phyloP scores from a whole-genome alignment of 306 rosid genomes.

The Quillaja saponaria region DNA sequence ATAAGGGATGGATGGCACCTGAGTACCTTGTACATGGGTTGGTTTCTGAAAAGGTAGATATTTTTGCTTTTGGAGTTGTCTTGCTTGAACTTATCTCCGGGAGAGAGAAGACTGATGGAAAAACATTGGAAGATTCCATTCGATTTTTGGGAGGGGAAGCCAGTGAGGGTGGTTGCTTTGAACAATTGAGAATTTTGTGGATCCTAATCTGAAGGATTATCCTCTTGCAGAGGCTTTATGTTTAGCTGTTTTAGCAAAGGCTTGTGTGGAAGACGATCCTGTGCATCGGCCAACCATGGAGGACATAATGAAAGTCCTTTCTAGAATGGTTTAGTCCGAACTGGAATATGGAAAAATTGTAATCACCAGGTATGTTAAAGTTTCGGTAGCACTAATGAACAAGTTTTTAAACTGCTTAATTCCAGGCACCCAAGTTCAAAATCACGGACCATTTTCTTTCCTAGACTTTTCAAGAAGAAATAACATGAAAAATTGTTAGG shows the following conservation, averaged over 20 bases:
- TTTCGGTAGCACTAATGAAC: too few relatives aligned
- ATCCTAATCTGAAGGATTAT: slow-evolving; percentile 61
- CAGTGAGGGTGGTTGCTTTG: slow-evolving; percentile 56
- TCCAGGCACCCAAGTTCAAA: too few relatives aligned
- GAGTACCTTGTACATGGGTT: slow-evolving; percentile 27
- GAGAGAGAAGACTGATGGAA: slow-evolving; percentile 49
- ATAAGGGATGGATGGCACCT: slow-evolving; percentile 42
- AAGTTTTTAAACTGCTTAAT: too few relatives aligned
- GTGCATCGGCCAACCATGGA: slow-evolving; percentile 60
- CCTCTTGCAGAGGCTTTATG: slow-evolving; percentile 58
- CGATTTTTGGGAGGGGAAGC: slow-evolving; percentile 53
- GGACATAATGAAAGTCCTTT: slow-evolving; percentile 65
- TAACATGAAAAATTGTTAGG: neutral
- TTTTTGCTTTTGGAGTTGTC: slow-evolving; percentile 68
- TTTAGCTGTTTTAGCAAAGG: slow-evolving; percentile 60
- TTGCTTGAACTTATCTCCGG: slow-evolving; percentile 69
- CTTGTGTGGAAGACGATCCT: slow-evolving; percentile 70
- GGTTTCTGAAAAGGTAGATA: slow-evolving; percentile 52
- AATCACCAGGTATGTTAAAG: too few relatives aligned
- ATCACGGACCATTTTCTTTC: too few relatives aligned
- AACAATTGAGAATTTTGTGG: slow-evolving; percentile 61
- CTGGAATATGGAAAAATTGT: slow-evolving; percentile 3
- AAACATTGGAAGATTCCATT: slow-evolving; percentile 45
- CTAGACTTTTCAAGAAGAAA: neutral
- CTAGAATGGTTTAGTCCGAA: slow-evolving; percentile 45